Percentiles rank a stretch among this genome's conserved stretches.
Evolutionary conservation across 805 yeast genomes (phyloP).

Genomic region (Cyberlindnera amylophila): DNA sequence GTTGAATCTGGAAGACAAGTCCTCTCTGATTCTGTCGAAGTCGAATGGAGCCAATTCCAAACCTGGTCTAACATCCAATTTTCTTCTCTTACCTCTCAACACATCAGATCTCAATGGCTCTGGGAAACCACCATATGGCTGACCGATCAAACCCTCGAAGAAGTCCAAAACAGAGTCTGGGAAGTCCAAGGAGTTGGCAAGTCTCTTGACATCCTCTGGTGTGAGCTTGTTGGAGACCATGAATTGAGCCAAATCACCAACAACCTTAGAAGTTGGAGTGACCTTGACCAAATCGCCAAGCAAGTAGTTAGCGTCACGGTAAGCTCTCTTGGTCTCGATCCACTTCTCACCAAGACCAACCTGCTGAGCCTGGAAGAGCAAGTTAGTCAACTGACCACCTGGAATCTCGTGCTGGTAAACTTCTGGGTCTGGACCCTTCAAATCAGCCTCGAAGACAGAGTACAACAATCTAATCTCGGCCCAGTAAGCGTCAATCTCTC

Average conservation of each 20-base stretch:
- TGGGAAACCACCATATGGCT: slow-evolving; percentile 99
- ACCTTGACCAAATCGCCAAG: slow-evolving; percentile 98
- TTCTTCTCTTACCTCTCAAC: slow-evolving; percentile 87
- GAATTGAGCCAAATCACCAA: slow-evolving; percentile 99
- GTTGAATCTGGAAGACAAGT: slow-evolving; percentile 74
- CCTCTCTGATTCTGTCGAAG: slow-evolving; percentile 65
- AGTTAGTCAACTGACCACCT: slow-evolving; percentile 98
- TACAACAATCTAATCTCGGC: slow-evolving; percentile 96
- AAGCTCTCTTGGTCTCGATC: slow-evolving; percentile 93
- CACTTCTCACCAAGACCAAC: slow-evolving; percentile 96
- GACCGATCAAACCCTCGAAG: slow-evolving; percentile 99
- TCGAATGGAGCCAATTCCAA: slow-evolving; percentile 83
- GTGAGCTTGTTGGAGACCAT: slow-evolving; percentile 94
- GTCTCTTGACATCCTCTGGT: slow-evolving; percentile 77
- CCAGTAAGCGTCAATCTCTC: slow-evolving; percentile 94
- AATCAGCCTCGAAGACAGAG: slow-evolving; percentile 96
- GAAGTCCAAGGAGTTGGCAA: slow-evolving; percentile 92
- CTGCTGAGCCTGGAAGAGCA: slow-evolving; percentile 98
- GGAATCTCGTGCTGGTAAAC: slow-evolving; percentile 98
- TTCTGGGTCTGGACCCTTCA: slow-evolving; percentile 99
- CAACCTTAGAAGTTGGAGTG: slow-evolving; percentile 99
- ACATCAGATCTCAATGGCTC: slow-evolving; percentile 95
- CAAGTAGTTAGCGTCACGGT: slow-evolving; percentile 83
- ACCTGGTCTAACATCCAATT: slow-evolving; percentile 89
- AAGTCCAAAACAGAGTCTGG: slow-evolving; percentile 97